Evolutionary conservation across 2,329 filamentous ascomycete genomes (phyloP), one percentile per base, ranked within the genome.

Genomic region (Zopfia rhizophila): DNA sequence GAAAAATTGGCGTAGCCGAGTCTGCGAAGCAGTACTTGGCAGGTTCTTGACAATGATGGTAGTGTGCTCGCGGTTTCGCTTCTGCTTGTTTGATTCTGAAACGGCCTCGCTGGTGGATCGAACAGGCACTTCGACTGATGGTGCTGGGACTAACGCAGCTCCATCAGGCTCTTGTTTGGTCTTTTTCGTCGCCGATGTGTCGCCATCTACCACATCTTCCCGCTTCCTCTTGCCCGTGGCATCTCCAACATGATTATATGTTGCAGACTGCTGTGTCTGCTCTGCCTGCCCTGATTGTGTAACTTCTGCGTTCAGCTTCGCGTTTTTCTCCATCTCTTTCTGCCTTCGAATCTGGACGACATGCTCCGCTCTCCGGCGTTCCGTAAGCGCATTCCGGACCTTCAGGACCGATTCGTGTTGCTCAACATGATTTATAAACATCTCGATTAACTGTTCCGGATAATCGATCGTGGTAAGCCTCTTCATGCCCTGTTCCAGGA

Each of bases 11-110:
- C 88, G 85, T 11, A 97, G 75, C 59, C 87, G 88, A 10, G 83
- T 86, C 61, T 90, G 85, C 1, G 85, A 85, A 1, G 86, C 82
- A 41, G 87, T 82, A 3, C 68, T 60, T 2, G 94, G 91, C 17
- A 99, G 74, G 57, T 91, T 89, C 38, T 83, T 86, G 3, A 96
- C 86, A 40, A 95, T 83, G 35, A 97, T 81, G 0, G 90, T 92
- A 0, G 91, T 88, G 69, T 97, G 89, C 66, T 99, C 94, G 29
- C 94, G 86, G 70, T 99, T 92, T 43, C 94, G 86, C 69, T 90
- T 93, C 21, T 79, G 70, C 21, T 75, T 68, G 46, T 51, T 68
- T 5, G 63, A 46, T 22, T 66, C 66, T 14, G 63, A 61, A 8
- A 71, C 71, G 11, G 66, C 60, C 47, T 78, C 72, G 44, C 68